Percentiles rank a stretch among this genome's conserved stretches.
Evolutionary conservation across 2,329 filamentous ascomycete genomes (phyloP).

Genomic region (Arthrobotrys musiformis): DNA sequence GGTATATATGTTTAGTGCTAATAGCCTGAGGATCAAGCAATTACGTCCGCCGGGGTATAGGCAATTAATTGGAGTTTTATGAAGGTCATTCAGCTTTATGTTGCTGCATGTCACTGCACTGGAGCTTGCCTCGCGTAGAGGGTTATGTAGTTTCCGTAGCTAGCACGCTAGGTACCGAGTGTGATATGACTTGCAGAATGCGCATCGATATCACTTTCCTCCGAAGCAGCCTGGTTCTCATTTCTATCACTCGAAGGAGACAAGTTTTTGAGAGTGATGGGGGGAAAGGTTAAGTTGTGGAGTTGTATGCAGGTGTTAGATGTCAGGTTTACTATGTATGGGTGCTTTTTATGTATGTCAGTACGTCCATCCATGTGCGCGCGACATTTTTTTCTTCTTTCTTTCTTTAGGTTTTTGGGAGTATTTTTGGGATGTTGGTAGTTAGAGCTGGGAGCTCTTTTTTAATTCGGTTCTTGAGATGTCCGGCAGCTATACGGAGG

Average conservation of each 20-base stretch:
- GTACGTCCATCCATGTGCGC: too few relatives aligned
- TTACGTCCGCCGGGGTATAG: background rate
- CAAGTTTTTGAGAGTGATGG: constrained; percentile 11
- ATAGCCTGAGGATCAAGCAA: constrained; percentile 23
- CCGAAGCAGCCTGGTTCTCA: too few relatives aligned
- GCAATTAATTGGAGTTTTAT: background rate
- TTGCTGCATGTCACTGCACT: constrained; percentile 23
- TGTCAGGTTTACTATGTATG: too few relatives aligned
- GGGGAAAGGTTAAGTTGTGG: background rate
- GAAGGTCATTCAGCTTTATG: constrained; percentile 18
- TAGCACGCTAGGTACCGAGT: constrained; percentile 8
- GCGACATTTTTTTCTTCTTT: background rate
- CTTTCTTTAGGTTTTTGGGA: background rate
- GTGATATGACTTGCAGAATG: constrained; percentile 35
- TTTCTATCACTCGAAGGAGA: constrained; percentile 36
- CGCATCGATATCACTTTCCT: background rate
- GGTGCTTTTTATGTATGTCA: too few relatives aligned
- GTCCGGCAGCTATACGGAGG: too few relatives aligned
- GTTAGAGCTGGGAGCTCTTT: constrained; percentile 36
- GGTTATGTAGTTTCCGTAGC: too few relatives aligned
- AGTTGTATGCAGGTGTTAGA: too few relatives aligned
- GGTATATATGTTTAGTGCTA: background rate
- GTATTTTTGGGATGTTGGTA: background rate
- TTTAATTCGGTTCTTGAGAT: too few relatives aligned
- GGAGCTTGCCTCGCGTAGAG: constrained; percentile 9